phyloP scores from a whole-genome alignment of 2,329 filamentous ascomycete genomes.

The Trichoderma sp. region DNA sequence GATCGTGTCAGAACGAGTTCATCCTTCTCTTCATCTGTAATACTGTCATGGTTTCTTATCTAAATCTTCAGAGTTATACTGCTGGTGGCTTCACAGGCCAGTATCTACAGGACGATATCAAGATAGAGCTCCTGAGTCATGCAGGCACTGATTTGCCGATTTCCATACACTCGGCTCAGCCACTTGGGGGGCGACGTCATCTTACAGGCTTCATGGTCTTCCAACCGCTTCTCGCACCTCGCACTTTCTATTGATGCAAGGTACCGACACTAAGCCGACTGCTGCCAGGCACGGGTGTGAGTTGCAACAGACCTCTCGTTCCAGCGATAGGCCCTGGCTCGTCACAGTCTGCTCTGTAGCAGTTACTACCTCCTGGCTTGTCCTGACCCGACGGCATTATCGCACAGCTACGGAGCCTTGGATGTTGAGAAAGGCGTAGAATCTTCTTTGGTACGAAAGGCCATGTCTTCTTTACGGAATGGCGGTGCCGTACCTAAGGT shows the following conservation, averaged over 20 bases:
- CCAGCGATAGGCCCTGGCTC: neutral
- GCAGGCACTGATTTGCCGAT: too few species aligned
- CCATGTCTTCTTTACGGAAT: too few species aligned
- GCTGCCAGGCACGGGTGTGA: neutral
- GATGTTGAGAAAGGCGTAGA: neutral
- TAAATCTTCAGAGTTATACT: too few species aligned
- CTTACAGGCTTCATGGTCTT: neutral
- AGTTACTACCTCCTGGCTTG: too few species aligned
- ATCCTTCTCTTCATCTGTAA: neutral
- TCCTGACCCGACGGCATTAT: too few species aligned
- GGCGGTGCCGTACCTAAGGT: too few species aligned
- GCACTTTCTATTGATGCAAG: neutral
- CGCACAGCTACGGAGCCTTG: neutral
- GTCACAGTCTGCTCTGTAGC: neutral
- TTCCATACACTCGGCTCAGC: constrained; percentile 14
- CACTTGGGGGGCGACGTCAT: constrained; percentile 23
- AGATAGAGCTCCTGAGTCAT: too few species aligned
- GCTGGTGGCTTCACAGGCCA: too few species aligned
- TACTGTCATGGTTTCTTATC: too few species aligned
- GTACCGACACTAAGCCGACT: neutral
- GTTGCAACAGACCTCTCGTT: neutral
- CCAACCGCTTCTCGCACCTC: too few species aligned
- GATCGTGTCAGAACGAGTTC: neutral
- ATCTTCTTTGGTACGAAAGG: neutral
- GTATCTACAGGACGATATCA: neutral